A percentile compares a stretch with the other conserved stretches of the same genome.
Evolutionary conservation across 768 basidiomycete genomes (phyloP).

Genomic region (Grammothele lineata): DNA sequence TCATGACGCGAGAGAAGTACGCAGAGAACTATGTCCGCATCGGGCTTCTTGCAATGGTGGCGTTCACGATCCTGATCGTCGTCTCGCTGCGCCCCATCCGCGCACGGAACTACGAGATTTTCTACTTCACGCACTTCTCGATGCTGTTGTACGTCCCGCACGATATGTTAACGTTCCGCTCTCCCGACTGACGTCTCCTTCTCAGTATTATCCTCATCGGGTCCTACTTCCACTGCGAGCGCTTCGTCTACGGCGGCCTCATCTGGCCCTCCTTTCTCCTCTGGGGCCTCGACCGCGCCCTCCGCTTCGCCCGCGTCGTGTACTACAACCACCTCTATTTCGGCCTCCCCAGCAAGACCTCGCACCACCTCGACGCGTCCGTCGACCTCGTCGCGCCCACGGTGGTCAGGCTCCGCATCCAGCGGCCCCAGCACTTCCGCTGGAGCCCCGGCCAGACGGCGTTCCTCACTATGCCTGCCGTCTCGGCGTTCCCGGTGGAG

Average conservation of each 20-base stretch:
- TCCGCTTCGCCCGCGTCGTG: conserved; percentile 44
- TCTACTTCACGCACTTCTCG: conserved; percentile 45
- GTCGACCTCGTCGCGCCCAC: conserved; percentile 41
- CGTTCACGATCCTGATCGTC: conserved; percentile 41
- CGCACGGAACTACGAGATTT: conserved; percentile 44
- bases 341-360: conserved; percentile 22
- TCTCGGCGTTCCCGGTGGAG: conserved; percentile 44
- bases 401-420: conserved; percentile 44
- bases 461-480: conserved; percentile 45
- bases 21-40: conserved; percentile 24
- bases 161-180: no score
- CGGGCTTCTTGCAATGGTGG: conserved; percentile 33
- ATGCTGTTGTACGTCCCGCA: conserved; percentile 35
- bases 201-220: conserved; percentile 30
- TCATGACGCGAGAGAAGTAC: no score
- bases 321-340: conserved; percentile 41
- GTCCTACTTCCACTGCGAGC: conserved; percentile 27
- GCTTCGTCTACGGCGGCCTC: conserved; percentile 26
- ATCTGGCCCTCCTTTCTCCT: conserved; percentile 49
- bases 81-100: conserved; percentile 49
- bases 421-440: conserved; percentile 42
- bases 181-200: no score
- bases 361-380: conserved; percentile 29
- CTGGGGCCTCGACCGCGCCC: conserved; percentile 51
- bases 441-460: conserved; percentile 54